Evolutionary conservation across 805 yeast species (phyloP).

Genomic region (Teunomyces stri): DNA sequence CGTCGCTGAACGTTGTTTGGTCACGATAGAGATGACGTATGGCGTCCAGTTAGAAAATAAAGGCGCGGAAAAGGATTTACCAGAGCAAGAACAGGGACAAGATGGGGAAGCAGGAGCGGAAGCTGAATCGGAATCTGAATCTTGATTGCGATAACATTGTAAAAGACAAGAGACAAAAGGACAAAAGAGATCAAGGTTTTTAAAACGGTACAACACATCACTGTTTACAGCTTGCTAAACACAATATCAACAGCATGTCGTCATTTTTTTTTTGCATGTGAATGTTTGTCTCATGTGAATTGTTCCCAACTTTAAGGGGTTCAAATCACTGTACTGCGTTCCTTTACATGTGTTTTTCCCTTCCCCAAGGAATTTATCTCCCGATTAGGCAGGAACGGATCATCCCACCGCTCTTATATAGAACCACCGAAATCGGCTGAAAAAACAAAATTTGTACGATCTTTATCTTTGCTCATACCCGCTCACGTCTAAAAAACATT

Average conservation of each 20-base stretch:
- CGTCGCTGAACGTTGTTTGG: conserved; percentile 16
- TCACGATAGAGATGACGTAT: conserved; percentile 25
- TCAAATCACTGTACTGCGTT: not conserved
- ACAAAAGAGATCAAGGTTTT: too few relatives aligned
- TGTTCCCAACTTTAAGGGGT: not conserved
- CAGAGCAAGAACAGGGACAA: too few relatives aligned
- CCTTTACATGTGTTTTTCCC: conserved; percentile 1
- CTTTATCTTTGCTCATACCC: not conserved
- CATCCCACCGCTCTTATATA: conserved; percentile 1
- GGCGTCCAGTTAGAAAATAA: conserved; percentile 13
- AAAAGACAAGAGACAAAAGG: too few relatives aligned
- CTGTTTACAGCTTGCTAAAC: not conserved
- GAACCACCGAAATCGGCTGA: not conserved
- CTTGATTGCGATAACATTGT: not conserved
- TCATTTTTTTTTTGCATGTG: not conserved
- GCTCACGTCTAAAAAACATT: not conserved
- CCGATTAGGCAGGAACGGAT: conserved; percentile 2
- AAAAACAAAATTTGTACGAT: not conserved
- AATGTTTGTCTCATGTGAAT: not conserved
- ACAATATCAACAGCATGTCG: not conserved
- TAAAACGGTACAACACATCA: too few relatives aligned
- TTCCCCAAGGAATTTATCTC: conserved; percentile 1
- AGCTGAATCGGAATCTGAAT: not conserved
- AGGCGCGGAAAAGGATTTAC: conserved; percentile 3
- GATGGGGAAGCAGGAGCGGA: not conserved